Evolutionary conservation across 345 rosid genomes (phyloP).

Genomic region (Lepidium sativum): DNA sequence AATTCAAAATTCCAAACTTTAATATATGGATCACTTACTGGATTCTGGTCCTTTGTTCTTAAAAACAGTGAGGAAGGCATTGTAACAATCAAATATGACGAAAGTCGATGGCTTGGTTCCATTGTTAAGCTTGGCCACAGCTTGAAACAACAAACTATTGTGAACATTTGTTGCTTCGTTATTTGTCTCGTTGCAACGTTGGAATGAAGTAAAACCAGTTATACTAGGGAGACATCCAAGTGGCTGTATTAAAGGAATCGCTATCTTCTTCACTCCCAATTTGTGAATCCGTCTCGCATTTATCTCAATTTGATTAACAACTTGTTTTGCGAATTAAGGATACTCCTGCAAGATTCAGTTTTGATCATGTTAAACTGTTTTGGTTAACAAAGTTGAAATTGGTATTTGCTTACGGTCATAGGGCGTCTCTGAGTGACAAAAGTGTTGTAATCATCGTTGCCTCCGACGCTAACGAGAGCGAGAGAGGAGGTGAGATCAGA

Average conservation of each 20-base stretch:
- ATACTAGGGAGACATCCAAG: slow-evolving; percentile 64
- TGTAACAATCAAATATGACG: slow-evolving; percentile 44
- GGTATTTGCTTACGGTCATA: slow-evolving; percentile 30
- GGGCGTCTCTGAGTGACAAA: slow-evolving; percentile 38
- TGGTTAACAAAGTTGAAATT: background rate
- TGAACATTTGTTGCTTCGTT: slow-evolving; percentile 38
- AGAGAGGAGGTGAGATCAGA: slow-evolving; percentile 34
- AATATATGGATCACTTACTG: too few relatives aligned
- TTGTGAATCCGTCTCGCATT: slow-evolving; percentile 41
- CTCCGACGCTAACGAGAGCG: slow-evolving; percentile 53
- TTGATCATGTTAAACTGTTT: background rate
- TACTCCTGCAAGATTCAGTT: slow-evolving; percentile 41
- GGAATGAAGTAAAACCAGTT: slow-evolving; percentile 30
- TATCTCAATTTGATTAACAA: slow-evolving; percentile 42
- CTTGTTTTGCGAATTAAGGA: slow-evolving; percentile 28
- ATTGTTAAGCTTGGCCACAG: slow-evolving; percentile 39
- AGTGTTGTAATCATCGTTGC: slow-evolving; percentile 66
- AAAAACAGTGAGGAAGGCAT: slow-evolving; percentile 45
- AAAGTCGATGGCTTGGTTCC: slow-evolving; percentile 28
- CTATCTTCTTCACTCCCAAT: slow-evolving; percentile 56
- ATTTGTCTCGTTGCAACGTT: slow-evolving; percentile 35
- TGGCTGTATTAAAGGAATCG: slow-evolving; percentile 43
- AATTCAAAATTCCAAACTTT: too few relatives aligned
- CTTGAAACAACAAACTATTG: slow-evolving; percentile 39
- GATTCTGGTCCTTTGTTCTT: slow-evolving; percentile 20